Evolutionary conservation across 169 alveolate species (phyloP).

Genomic region (Cytauxzoon felis): DNA sequence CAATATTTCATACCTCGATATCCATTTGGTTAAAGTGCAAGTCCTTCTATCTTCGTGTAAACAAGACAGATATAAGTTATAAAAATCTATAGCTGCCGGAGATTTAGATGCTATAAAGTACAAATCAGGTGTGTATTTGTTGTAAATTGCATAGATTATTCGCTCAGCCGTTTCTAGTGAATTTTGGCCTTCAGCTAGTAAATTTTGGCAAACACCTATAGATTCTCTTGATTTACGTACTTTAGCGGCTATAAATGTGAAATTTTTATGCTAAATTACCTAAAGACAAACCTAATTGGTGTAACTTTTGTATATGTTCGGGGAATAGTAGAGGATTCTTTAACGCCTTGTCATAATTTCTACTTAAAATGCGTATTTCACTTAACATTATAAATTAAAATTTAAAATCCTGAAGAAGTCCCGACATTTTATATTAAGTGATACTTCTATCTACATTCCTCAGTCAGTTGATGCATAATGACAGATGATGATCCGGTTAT

Average conservation of each 20-base stretch:
- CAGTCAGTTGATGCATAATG: no score
- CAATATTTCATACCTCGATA: conserved; percentile 2
- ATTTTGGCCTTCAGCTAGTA: neutral
- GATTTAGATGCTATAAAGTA: conserved; percentile 50
- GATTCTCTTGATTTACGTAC: conserved; percentile 24
- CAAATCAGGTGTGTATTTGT: conserved; percentile 17
- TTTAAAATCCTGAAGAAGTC: no score
- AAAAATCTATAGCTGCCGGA: conserved; percentile 46
- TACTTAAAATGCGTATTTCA: conserved; percentile 31
- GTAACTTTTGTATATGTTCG: conserved; percentile 40
- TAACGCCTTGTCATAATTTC: neutral
- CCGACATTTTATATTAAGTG: no score
- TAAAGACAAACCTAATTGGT: conserved; percentile 25
- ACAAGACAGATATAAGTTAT: conserved; percentile 22
- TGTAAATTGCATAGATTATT: conserved; percentile 43
- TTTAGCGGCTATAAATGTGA: conserved; percentile 10
- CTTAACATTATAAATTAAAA: neutral
- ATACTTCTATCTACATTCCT: no score
- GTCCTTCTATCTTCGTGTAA: neutral
- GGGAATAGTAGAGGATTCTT: conserved; percentile 48
- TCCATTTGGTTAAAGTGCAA: neutral
- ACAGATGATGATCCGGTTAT: neutral
- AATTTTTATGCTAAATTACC: neutral
- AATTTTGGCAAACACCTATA: conserved; percentile 23
- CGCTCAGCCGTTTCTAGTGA: conserved; percentile 36